Evolutionary conservation across 306 rosid genomes (phyloP), one percentile per base, ranked within the genome.

Genomic region (Pachyrhizus erosus): DNA sequence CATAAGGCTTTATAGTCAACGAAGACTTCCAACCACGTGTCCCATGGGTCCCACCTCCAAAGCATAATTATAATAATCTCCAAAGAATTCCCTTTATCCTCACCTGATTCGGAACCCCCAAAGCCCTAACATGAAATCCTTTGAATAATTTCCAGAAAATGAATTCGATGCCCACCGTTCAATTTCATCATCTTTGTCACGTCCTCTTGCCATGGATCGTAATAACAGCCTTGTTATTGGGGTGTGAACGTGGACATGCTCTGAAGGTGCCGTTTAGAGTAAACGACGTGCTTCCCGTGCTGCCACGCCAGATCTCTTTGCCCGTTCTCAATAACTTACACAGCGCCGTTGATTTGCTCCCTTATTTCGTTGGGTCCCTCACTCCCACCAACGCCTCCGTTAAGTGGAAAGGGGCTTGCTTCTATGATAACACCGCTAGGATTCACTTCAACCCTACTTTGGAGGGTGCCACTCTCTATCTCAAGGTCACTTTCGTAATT

Each of bases 341-440:
- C 86, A 89, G 94, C 77, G 98, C 98, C 10, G 97, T 86, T 55
- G 98, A 94, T 80, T 86, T 94, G 92, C 78, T 94, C 60, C 98
- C 98, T 12, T 81, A 86, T 60, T 92, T 87, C 60, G 92, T 94
- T 9, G 98, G 98, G 9, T 89, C 98, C 17, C 92, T 92, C 37
- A 67, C 91, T 61, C 92, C 98, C 1, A n/a, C 75, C 26, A 94
- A 94, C 68, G 88, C 81, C 13, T 77, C 95, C 20, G 65, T 90
- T 24, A 79, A 78, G 37, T 94, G 97, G 98, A 89, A 90, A 39
- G 98, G 98, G 3, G 93, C 98, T 21, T 94, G 98, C 89, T 94
- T 94, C 70, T 72, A 31, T 31, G 84, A 89, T 5, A 94, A 92
- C 84, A 83, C 87, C 42, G 98, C 95, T 20, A 86, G 70, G n/a